Evolutionary conservation across 1,284 basidiomycete species (phyloP), one percentile per base, ranked within the genome.

Genomic region (Cutaneotrichosporon curvatum): DNA sequence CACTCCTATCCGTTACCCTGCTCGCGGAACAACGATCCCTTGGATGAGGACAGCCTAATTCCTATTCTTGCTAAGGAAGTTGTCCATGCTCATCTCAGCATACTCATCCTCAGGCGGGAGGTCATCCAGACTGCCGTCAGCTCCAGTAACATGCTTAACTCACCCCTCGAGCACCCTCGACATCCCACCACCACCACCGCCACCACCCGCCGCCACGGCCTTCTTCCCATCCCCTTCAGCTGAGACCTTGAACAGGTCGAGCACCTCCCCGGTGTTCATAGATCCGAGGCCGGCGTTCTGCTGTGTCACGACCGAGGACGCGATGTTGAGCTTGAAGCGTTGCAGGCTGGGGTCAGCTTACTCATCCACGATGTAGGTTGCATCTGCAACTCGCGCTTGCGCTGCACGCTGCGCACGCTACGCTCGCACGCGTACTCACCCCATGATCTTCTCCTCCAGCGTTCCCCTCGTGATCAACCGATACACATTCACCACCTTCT

Each of bases 371-470:
- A 91, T 87, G n/a, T n/a, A n/a, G n/a, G n/a, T n/a, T n/a, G n/a
- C n/a, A n/a, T n/a, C n/a, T n/a, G n/a, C n/a, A n/a, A n/a, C n/a
- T n/a, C n/a, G n/a, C n/a, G n/a, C n/a, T n/a, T n/a, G n/a, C n/a
- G n/a, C n/a, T n/a, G n/a, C n/a, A n/a, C n/a, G n/a, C n/a, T n/a
- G n/a, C n/a, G n/a, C n/a, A n/a, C n/a, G n/a, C n/a, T n/a, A 95
- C n/a, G n/a, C n/a, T n/a, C n/a, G n/a, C n/a, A n/a, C n/a, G n/a
- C n/a, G n/a, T n/a, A n/a, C n/a, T n/a, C n/a, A n/a, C n/a, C n/a
- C 95, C 95, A 99, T 99, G 62, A 99, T 99, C 74, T 97, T 97
- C 70, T 98, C 94, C 72, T 99, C 95, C 43, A 99, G 73, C 0
- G 95, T 99, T 23, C 92, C 94, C 63, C 91, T 85, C 12, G 92